Conservation (phyloP, 805 yeast genomes). For the Pichia occidentalis region DNA sequence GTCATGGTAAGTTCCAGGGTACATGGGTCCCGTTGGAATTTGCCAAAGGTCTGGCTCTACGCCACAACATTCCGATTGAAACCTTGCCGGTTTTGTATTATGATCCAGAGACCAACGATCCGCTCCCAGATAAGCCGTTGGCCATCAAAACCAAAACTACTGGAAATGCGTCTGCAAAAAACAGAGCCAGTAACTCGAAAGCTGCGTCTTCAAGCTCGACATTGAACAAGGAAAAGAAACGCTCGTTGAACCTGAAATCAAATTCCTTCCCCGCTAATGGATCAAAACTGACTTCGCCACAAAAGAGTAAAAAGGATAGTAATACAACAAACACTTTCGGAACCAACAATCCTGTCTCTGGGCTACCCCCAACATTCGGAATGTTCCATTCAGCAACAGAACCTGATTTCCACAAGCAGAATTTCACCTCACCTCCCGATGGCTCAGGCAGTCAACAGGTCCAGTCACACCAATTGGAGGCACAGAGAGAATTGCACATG, state of each 20-base stretch:
- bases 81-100: constrained; percentile 51
- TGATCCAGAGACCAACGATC: constrained; percentile 40
- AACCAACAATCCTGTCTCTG: background rate
- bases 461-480: constrained; percentile 10
- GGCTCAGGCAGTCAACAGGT: no score
- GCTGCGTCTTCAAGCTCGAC: no score
- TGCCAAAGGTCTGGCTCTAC: constrained; percentile 52
- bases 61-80: constrained; percentile 44
- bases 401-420: no score
- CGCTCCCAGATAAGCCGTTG: constrained; percentile 32
- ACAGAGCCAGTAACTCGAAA: no score
- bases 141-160: no score
- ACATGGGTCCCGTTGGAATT: constrained; percentile 75
- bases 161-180: no score
- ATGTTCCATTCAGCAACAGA: no score
- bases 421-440: no score
- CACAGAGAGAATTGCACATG: constrained; percentile 11
- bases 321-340: background rate
- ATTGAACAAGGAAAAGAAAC: constrained; percentile 13
- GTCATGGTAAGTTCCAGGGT: constrained; percentile 80
- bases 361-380: constrained; percentile 18
- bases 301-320: constrained; percentile 1
- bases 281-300: constrained; percentile 3
- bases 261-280: background rate
- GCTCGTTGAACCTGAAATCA: background rate